These are phyloP conservation scores for Pontederia paniculata DNA, from an alignment of 176 grass and related monocot genomes.

Conservation along the genomic window DNA sequence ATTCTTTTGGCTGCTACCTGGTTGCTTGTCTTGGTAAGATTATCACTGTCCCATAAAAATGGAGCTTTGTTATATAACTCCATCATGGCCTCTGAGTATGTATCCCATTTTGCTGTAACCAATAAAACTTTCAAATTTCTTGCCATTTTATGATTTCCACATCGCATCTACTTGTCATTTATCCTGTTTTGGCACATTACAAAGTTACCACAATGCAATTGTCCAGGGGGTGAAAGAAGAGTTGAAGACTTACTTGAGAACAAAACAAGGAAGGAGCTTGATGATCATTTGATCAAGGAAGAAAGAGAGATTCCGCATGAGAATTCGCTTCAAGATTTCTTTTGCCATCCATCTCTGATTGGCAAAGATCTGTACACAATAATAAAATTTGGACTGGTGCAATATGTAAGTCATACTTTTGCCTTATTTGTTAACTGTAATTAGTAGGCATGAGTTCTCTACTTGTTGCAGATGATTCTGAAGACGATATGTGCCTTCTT, in stretches of 20 bases:
- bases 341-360: conserved; percentile 39
- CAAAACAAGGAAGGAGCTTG: conserved; percentile 39
- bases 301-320: conserved; percentile 25
- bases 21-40: conserved; percentile 72
- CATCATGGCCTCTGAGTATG: no score
- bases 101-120: no score
- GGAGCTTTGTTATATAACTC: not conserved
- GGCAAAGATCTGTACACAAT: conserved; percentile 61
- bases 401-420: conserved; percentile 48
- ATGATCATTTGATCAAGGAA: conserved; percentile 35
- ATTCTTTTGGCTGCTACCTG: conserved; percentile 77
- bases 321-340: conserved; percentile 22
- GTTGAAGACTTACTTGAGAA: conserved; percentile 62
- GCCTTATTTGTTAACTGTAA: not conserved
- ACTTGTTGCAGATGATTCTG: conserved; percentile 61
- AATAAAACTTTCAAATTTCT: no score
- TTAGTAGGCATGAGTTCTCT: not conserved
- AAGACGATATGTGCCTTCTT: conserved; percentile 75
- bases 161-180: no score
- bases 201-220: not conserved
- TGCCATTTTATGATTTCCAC: no score
- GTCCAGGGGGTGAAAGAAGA: conserved; percentile 57
- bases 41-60: not conserved
- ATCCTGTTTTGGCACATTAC: not conserved
- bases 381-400: conserved; percentile 83